Evolutionary conservation across 2,329 filamentous ascomycete genomes (phyloP).

Genomic region (Amesomyces nigricolor): DNA sequence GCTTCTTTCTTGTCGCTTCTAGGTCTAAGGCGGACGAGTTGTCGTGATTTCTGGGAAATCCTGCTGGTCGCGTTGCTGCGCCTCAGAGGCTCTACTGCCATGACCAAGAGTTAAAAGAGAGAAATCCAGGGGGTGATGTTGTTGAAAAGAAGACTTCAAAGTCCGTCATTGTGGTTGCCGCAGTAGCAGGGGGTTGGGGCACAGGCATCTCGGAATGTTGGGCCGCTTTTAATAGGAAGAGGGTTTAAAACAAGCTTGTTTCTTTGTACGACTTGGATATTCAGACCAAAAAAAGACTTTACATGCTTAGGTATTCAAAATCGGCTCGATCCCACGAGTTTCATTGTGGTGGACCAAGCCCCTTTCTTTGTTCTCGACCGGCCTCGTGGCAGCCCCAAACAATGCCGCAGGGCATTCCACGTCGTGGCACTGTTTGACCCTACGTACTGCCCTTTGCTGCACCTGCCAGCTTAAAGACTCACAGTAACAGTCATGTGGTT

Average conservation of each 20-base stretch:
- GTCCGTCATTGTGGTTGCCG: background rate
- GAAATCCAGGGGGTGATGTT: background rate
- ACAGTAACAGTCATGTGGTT: conserved; percentile 89
- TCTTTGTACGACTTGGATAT: conserved; percentile 10
- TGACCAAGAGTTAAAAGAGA: background rate
- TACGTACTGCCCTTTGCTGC: background rate
- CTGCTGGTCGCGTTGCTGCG: background rate
- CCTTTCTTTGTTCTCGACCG: conserved; percentile 15
- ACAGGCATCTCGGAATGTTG: background rate
- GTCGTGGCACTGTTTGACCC: background rate
- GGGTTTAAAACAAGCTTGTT: conserved; percentile 3
- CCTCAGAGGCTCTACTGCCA: background rate
- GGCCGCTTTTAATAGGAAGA: background rate
- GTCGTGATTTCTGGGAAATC: conserved; percentile 20
- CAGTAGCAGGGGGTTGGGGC: background rate
- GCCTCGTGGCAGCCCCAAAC: conserved; percentile 5
- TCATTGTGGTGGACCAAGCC: conserved; percentile 1
- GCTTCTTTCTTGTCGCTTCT: conserved; percentile 5
- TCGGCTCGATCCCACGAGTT: background rate
- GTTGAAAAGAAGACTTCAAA: background rate
- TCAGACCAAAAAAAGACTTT: background rate
- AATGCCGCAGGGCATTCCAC: conserved; percentile 5
- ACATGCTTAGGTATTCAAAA: background rate
- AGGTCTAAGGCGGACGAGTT: conserved; percentile 11
- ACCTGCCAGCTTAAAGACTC: conserved; percentile 45